These are phyloP conservation scores for Leishmania major DNA, from an alignment of 208 protist species.

Conservation along the genomic window DNA sequence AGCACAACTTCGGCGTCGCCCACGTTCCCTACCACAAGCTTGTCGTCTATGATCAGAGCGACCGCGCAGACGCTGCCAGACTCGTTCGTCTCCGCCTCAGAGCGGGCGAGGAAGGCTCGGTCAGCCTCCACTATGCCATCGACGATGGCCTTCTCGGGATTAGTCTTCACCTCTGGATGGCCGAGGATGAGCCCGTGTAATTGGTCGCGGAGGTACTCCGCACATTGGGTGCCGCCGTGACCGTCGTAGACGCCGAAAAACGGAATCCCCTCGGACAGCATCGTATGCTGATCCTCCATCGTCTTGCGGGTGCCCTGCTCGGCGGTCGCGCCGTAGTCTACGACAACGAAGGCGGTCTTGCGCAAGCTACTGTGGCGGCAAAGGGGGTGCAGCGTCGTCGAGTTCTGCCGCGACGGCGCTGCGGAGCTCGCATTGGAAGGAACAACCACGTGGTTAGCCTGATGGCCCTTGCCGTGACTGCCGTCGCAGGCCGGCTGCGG, in stretches of 20 bases:
- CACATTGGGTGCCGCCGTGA: slow-evolving; percentile 85
- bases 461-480: neutral
- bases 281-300: slow-evolving; percentile 91
- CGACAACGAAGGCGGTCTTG: slow-evolving; percentile 57
- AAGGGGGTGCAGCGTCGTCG: slow-evolving; percentile 14
- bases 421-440: slow-evolving; percentile 4
- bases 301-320: slow-evolving; percentile 84
- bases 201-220: slow-evolving; percentile 83
- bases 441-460: neutral
- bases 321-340: slow-evolving; percentile 80
- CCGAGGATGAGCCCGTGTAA: slow-evolving; percentile 75
- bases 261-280: slow-evolving; percentile 78
- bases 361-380: slow-evolving; percentile 34
- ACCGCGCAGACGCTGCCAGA: slow-evolving; percentile 87
- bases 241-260: slow-evolving; percentile 93
- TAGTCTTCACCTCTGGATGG: slow-evolving; percentile 57
- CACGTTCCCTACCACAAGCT: slow-evolving; percentile 87
- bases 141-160: slow-evolving; percentile 73
- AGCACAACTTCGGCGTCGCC: slow-evolving; percentile 89
- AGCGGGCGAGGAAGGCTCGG: slow-evolving; percentile 57
- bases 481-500: neutral
- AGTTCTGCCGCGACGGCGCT: slow-evolving; percentile 20
- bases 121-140: slow-evolving; percentile 90
- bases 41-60: slow-evolving; percentile 83
- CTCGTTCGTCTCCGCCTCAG: slow-evolving; percentile 78